phyloP scores from a whole-genome alignment of 495 filamentous ascomycete species.

The Glonium stellatum region DNA sequence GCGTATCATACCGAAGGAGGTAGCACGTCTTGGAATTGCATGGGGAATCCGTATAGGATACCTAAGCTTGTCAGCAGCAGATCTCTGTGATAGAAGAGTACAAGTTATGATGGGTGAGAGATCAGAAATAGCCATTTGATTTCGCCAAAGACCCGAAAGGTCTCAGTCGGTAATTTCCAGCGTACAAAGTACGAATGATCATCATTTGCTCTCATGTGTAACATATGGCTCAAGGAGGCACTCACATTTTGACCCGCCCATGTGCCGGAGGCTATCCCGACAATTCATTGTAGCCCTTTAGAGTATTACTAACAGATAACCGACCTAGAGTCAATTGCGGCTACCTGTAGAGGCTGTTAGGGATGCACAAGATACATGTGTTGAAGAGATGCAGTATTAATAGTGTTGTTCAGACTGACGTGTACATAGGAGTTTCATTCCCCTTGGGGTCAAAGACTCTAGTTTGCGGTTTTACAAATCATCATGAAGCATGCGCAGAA shows the following conservation, averaged over 20 bases:
- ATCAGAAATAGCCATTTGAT: slow-evolving; percentile 91
- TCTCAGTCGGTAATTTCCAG: slow-evolving; percentile 99
- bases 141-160: slow-evolving; percentile 67
- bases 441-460: slow-evolving; percentile 98
- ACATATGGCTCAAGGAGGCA: too few relatives aligned
- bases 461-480: slow-evolving; percentile 52
- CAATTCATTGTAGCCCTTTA: too few relatives aligned
- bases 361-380: background rate
- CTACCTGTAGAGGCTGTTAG: background rate
- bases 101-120: slow-evolving; percentile 15
- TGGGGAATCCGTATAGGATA: background rate
- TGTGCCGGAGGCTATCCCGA: too few relatives aligned
- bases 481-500: background rate
- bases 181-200: slow-evolving; percentile 80
- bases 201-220: slow-evolving; percentile 51
- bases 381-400: background rate
- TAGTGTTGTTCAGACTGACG: slow-evolving; percentile 86
- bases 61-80: slow-evolving; percentile 14
- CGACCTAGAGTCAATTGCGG: too few relatives aligned
- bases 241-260: too few relatives aligned
- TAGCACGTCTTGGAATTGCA: background rate
- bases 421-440: slow-evolving; percentile 94
- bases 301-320: too few relatives aligned
- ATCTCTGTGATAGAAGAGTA: slow-evolving; percentile 9
- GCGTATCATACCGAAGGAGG: slow-evolving; percentile 10